Evolutionary conservation across 108 stramenopile species (phyloP), one percentile per base, ranked within the genome.

Genomic region (Skeletonema potamos): DNA sequence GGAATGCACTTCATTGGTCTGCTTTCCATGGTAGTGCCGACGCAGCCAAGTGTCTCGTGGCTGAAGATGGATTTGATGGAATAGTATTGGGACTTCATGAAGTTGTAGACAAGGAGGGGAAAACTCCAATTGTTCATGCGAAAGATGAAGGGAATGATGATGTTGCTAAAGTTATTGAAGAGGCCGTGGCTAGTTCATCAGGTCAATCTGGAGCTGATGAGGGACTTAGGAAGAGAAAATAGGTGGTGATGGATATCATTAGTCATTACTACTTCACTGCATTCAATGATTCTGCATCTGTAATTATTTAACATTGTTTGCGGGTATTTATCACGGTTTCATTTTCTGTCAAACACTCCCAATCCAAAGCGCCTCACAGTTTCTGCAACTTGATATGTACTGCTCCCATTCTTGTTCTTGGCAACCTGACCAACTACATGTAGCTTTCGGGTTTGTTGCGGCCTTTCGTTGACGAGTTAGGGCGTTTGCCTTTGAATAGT

Each of bases 1-100:
- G 94, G 94, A 95, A 87, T 68, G 82, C 92, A 30, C 72, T 92
- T 36, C 94, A 95, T 68, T 95, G 94, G 77, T 82, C 91, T 17
- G 90, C 89, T 11, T 95, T 91, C 60, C 92, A 92, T 55, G 90
- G 89, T 17, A 88, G 82, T 68, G 77, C 85, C 28, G 82, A 86
- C 24, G 88, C 85, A 27, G 94, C 91, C 54, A 86, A 72, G 56
- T 77, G 79, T 24, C 80, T 95, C n/a, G 29, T 76, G 22, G 56
- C 20, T 26, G 73, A 66, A 64, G 66, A 61, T 34, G 78, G 79
- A 3, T 74, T 59, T 54, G 60, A 73, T 15, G 81, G 84, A 67
- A 83, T 89, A 17, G 44, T 67, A 3, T 39, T 68, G 17, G 70
- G 77, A 12, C 66, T 91, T 51, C 65, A 85, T 41, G 43, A 61